phyloP scores from a whole-genome alignment of 148 eudicot species.

The Cornus controversa region DNA sequence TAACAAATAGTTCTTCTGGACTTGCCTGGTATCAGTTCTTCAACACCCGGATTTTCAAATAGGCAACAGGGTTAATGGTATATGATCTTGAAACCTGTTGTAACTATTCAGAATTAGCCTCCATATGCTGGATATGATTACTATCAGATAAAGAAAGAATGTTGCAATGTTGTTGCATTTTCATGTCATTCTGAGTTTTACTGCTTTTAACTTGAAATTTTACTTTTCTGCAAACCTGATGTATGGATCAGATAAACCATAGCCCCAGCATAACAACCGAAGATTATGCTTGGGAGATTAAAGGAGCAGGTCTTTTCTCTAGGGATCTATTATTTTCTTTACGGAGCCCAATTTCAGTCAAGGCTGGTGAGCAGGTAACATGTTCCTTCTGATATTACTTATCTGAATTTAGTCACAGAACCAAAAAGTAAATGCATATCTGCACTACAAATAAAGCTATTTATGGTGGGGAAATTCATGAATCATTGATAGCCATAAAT shows the following conservation, averaged over 20 bases:
- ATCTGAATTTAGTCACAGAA: conserved; percentile 14
- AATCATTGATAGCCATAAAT: not conserved
- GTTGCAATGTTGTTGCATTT: not conserved
- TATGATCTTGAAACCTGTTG: not conserved
- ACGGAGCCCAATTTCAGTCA: conserved; percentile 64
- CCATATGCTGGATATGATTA: not conserved
- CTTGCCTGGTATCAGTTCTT: not conserved
- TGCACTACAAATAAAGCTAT: not conserved
- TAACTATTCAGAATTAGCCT: not conserved
- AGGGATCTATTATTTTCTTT: conserved; percentile 79
- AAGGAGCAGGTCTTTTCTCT: conserved; percentile 93
- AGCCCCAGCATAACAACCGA: conserved; percentile 64
- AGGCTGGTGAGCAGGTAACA: conserved; percentile 88
- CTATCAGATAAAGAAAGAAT: not conserved
- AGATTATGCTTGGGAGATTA: conserved; percentile 80
- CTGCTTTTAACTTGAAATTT: conserved; percentile 4
- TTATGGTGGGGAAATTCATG: not conserved
- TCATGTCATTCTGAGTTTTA: not conserved
- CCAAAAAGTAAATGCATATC: not conserved
- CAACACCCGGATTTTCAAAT: not conserved
- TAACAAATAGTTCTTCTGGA: not conserved
- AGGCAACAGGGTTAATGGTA: not conserved
- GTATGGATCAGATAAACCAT: conserved; percentile 75
- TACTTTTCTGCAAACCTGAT: conserved; percentile 6
- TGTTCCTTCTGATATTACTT: conserved; percentile 2